These are phyloP conservation scores for Begonia masoniana DNA, from an alignment of 306 rosid genomes.

Conservation along the genomic window DNA sequence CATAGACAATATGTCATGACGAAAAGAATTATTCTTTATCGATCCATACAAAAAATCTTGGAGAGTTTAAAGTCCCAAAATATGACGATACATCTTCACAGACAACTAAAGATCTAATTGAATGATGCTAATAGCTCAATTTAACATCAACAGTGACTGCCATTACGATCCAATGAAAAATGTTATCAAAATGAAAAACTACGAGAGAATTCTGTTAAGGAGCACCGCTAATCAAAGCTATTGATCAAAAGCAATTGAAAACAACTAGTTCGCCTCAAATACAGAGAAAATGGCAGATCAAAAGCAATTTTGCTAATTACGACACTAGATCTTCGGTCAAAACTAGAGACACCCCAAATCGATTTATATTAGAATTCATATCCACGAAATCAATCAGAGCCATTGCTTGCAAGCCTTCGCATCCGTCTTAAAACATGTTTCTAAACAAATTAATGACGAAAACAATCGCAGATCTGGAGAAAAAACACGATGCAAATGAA, in stretches of 20 bases:
- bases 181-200: too few relatives aligned
- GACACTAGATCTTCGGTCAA: slow-evolving; percentile 24
- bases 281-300: slow-evolving; percentile 8
- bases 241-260: background rate
- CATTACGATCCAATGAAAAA: too few relatives aligned
- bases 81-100: too few relatives aligned
- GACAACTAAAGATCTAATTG: too few relatives aligned
- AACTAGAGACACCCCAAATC: slow-evolving; percentile 2
- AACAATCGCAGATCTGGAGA: slow-evolving; percentile 6
- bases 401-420: background rate
- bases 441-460: slow-evolving; percentile 3
- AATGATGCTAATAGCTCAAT: too few relatives aligned
- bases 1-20: too few relatives aligned
- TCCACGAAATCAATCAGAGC: slow-evolving; percentile 24
- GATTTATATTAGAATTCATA: slow-evolving; percentile 4
- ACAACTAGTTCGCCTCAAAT: background rate
- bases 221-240: too few relatives aligned
- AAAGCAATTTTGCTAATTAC: slow-evolving; percentile 3
- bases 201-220: too few relatives aligned
- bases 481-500: slow-evolving; percentile 8
- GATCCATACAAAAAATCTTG: too few relatives aligned
- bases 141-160: too few relatives aligned
- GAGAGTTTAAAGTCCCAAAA: too few relatives aligned
- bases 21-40: too few relatives aligned
- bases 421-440: background rate